Evolutionary conservation across 2,329 filamentous ascomycete genomes (phyloP), one percentile per base, ranked within the genome.

Genomic region (Pseudocercospora fuligena): DNA sequence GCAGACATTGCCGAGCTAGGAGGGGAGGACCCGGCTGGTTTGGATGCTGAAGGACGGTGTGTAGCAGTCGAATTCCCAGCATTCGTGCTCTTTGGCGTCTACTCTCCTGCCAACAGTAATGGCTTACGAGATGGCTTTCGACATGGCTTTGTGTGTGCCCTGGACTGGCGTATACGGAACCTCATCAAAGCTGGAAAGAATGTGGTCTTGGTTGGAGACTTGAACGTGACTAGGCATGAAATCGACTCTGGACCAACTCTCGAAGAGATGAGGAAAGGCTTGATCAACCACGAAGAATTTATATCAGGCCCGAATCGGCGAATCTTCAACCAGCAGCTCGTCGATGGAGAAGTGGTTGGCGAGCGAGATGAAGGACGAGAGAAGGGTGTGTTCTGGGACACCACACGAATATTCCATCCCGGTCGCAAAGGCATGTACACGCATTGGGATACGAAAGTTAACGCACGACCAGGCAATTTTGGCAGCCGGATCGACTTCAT

Each of bases 401-500:
- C 96, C 19, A 94, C 92, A 72, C 87, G 95, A 58, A 87, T 86
- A 27, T 96, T 94, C 75, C 91, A 97, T 75, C 91, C 92, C 0
- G 80, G 83, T n/a, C 86, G 95, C 46, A 83, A 84, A 68, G 93
- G 93, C 67, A 98, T 99, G 95, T 98, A 93, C 78, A 98, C 95
- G 0, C 97, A 94, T 78, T 98, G 94, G 94, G 93, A 98, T 70
- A 94, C 92, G 60, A 94, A 92, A 77, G 91, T 93, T 75, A 98
- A 98, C 78, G 92, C 92, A n/a, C 86, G 95, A n/a, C 94, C 94
- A 2, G 93, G 92, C 2, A 98, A 98, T 77, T 96, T 91, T 78
- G 95, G 95, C 5, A 91, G 92, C 63, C 88, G 95, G 40, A 98
- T 98, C 73, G 95, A 99, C 79, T 98, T 97, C 79, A 87, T 99